Conservation (phyloP, 2,329 filamentous ascomycete genomes). For the Diaporthe velutina region DNA sequence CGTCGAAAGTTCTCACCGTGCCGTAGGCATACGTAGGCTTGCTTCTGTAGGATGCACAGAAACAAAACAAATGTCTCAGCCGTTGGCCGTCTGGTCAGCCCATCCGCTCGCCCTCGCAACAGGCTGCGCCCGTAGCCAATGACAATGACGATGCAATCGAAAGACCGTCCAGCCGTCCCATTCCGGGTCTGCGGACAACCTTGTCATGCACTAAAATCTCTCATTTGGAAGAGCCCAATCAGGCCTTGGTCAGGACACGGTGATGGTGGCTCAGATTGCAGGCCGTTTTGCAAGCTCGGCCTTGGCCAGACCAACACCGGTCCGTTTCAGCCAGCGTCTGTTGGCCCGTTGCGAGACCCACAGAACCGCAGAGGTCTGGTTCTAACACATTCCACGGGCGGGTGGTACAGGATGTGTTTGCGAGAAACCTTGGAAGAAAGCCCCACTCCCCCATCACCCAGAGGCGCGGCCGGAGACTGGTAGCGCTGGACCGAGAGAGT, state of each 20-base stretch:
- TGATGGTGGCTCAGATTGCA: constrained; percentile 26
- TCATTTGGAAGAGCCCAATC: constrained; percentile 29
- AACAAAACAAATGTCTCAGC: constrained; percentile 22
- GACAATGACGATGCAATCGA: constrained; percentile 27
- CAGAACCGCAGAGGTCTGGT: background rate
- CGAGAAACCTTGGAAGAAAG: background rate
- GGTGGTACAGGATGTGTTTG: background rate
- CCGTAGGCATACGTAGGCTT: background rate
- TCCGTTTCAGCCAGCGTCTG: constrained; percentile 35
- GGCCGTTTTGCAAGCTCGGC: constrained; percentile 33
- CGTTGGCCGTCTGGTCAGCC: constrained; percentile 11
- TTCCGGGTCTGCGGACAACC: constrained; percentile 9
- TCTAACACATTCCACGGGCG: constrained; percentile 15
- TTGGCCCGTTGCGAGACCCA: constrained; percentile 9
- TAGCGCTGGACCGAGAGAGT: constrained; percentile 16
- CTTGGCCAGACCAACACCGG: constrained; percentile 31
- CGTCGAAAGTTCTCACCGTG: constrained; percentile 13
- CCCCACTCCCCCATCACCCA: constrained; percentile 24
- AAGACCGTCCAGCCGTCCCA: constrained; percentile 25
- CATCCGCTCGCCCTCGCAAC: constrained; percentile 10
- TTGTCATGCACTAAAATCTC: constrained; percentile 29
- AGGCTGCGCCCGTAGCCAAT: constrained; percentile 11
- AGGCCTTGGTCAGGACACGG: constrained; percentile 20
- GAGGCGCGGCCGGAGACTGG: background rate
- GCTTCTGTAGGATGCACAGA: constrained; percentile 17